Conservation (phyloP, 1,139 yeast species). For the Yamadazyma membranifaciens region DNA sequence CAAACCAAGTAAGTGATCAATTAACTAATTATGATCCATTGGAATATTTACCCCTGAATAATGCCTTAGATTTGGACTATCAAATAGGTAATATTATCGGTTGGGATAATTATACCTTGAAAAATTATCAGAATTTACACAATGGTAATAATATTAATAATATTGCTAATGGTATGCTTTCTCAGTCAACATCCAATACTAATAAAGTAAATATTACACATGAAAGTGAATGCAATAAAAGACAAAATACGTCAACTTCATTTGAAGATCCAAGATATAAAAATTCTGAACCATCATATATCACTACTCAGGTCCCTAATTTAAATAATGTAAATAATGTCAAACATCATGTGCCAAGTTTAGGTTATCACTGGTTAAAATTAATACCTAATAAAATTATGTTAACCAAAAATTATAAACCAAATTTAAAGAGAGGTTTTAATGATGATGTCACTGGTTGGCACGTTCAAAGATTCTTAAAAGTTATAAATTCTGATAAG, state of each 20-base stretch:
- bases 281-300: not conserved
- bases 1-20: slow-evolving; percentile 79
- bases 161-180: not conserved
- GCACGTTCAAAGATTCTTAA: slow-evolving; percentile 25
- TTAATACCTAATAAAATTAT: slow-evolving; percentile 31
- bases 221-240: not conserved
- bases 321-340: not conserved
- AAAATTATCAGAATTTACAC: slow-evolving; percentile 12
- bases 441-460: slow-evolving; percentile 16
- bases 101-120: slow-evolving; percentile 55
- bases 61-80: slow-evolving; percentile 56
- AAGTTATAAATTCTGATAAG: not conserved
- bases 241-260: not conserved
- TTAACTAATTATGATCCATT: slow-evolving; percentile 11
- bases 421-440: slow-evolving; percentile 11
- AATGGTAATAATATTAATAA: not conserved
- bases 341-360: slow-evolving; percentile 27
- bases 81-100: slow-evolving; percentile 76
- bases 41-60: slow-evolving; percentile 20
- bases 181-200: too few relatives aligned
- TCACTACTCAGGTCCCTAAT: not conserved
- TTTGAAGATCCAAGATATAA: not conserved
- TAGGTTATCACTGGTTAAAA: slow-evolving; percentile 43
- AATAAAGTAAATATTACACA: not conserved
- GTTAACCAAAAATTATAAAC: slow-evolving; percentile 34